Evolutionary conservation across 2,329 filamentous ascomycete species (phyloP).

Genomic region (Tricladium varicosporioides): DNA sequence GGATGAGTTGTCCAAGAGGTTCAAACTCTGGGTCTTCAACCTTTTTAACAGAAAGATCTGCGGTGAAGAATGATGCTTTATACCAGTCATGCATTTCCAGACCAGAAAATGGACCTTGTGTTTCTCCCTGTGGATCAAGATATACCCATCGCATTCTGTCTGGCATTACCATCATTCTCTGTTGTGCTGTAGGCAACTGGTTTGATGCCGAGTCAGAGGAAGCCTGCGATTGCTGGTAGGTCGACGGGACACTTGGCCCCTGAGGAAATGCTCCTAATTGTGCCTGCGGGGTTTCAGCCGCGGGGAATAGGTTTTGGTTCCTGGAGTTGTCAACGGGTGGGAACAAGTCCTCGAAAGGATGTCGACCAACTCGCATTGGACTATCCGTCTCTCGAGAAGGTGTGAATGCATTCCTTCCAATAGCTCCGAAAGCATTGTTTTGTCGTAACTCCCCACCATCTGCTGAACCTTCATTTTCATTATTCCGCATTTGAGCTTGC

Average conservation of each 20-base stretch:
- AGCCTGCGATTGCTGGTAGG: slow-evolving; percentile 33
- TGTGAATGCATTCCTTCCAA: slow-evolving; percentile 60
- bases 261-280: slow-evolving; percentile 27
- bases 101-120: slow-evolving; percentile 93
- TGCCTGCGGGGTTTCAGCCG: slow-evolving; percentile 26
- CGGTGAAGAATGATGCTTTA: slow-evolving; percentile 95
- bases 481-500: slow-evolving; percentile 84
- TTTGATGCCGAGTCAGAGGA: slow-evolving; percentile 54
- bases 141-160: slow-evolving; percentile 99
- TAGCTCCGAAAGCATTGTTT: slow-evolving; percentile 61
- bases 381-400: slow-evolving; percentile 57
- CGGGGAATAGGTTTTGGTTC: slow-evolving; percentile 26
- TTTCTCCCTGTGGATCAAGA: slow-evolving; percentile 86
- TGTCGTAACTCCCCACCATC: slow-evolving; percentile 62
- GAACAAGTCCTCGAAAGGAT: slow-evolving; percentile 52
- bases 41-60: slow-evolving; percentile 92
- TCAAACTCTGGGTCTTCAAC: slow-evolving; percentile 93
- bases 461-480: slow-evolving; percentile 61
- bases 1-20: slow-evolving; percentile 88
- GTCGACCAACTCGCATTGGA: slow-evolving; percentile 53
- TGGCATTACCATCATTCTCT: slow-evolving; percentile 96
- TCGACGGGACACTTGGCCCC: slow-evolving; percentile 26
- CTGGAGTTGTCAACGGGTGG: slow-evolving; percentile 22
- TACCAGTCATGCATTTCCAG: slow-evolving; percentile 99
- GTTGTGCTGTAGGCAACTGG: slow-evolving; percentile 66